Base-by-base conservation (phyloP, 2,329 filamentous ascomycete genomes). In the Colletotrichum orchidophilum region DNA sequence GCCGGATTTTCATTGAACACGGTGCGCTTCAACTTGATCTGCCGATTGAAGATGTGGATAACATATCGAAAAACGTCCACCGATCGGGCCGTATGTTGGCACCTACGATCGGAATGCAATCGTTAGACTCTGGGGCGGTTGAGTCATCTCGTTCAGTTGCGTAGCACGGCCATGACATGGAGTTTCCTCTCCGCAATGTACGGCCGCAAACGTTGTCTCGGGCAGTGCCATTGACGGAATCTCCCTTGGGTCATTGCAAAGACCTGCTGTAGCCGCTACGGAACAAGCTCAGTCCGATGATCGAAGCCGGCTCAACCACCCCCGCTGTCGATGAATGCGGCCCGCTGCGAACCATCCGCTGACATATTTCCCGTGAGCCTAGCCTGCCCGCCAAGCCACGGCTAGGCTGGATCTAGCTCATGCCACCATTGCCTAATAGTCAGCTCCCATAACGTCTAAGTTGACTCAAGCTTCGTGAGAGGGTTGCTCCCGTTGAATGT, bases 191-290 rank as follows among this genome's bases (percentile, higher is more conserved):
- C 35, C 9, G 31, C 8, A 46, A 46, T 15, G 42, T 68, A 63
- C 68, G 64, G 58, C 69, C 64, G 69, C 64, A 71, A 71, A 68
- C 69, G 58, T 50, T 63, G 58, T 71, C 69, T 59, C 64, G 33
- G 64, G 59, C 52, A 31, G 42, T 31, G 21, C 64, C 58, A 63
- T 58, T 59, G 53, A 58, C 52, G 58, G 64, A 69, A 59, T 18
- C 24, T 2, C 53, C 59, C 49, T 7, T 12, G 46, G n/a, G 18
- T 29, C 15, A 31, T 24, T 58, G 27, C 53, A 42, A 24, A 53
- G 35, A 35, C 42, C 6, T 49, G 58, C 46, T 13, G 24, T 18
- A 8, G 11, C 7, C 31, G 33, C 53, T 26, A 59, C 42, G 11
- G 26, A n/a, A 46, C 15, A 59, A 35, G 58, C 58, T 59, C 52